Conservation (phyloP, 1,139 yeast genomes). For the Zhuliangozyma parablackwelliae region DNA sequence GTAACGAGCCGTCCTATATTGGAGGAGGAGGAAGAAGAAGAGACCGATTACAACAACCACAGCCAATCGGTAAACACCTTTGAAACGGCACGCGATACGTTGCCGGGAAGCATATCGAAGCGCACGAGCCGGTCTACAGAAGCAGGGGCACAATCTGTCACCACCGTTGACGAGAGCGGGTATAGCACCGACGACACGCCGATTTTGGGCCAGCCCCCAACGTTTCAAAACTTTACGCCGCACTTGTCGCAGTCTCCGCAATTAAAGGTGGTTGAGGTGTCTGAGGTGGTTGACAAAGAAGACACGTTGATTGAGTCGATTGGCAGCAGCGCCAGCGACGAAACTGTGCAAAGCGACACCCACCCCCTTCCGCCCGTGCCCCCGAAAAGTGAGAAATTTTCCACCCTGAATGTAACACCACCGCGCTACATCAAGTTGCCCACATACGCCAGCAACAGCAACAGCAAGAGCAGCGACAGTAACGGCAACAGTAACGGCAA, state of each 20-base stretch:
- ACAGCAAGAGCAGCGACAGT: background rate
- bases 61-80: conserved; percentile 23
- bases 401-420: background rate
- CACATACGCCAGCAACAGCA: conserved; percentile 6
- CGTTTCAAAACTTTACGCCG: conserved; percentile 17
- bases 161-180: conserved; percentile 16
- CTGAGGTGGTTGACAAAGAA: background rate
- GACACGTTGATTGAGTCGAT: conserved; percentile 18
- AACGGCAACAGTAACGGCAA: background rate
- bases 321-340: conserved; percentile 2
- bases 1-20: conserved; percentile 11
- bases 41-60: conserved; percentile 1
- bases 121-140: conserved; percentile 3
- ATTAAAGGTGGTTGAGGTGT: conserved; percentile 9
- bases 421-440: conserved; percentile 8
- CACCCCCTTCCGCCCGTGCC: background rate
- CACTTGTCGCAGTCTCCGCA: conserved; percentile 12
- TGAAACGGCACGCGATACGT: conserved; percentile 19
- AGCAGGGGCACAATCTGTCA: conserved; percentile 13
- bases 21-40: conserved; percentile 19
- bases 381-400: background rate
- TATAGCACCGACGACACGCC: conserved; percentile 23
- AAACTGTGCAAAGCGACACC: conserved; percentile 3
- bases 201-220: conserved; percentile 21
- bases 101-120: background rate